Conservation (phyloP, 176 grass and related monocot species). For the Eleusine coracana region DNA sequence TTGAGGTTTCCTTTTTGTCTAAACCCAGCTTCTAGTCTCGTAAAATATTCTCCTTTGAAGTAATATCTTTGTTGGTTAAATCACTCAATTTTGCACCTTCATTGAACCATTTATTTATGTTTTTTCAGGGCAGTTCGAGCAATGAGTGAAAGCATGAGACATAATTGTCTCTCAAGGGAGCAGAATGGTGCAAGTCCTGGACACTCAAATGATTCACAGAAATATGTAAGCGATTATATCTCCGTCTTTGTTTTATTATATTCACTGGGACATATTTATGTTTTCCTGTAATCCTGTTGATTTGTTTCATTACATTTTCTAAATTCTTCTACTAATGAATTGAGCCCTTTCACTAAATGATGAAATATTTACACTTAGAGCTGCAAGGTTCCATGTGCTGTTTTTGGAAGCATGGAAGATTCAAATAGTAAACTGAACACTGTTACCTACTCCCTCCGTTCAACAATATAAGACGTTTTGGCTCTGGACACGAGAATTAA, state of each 20-base stretch:
- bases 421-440: background rate
- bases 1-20: conserved; percentile 3
- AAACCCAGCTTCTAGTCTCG: background rate
- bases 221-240: conserved; percentile 50
- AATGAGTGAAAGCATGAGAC: conserved; percentile 90
- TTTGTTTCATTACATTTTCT: background rate
- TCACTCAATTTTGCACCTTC: background rate
- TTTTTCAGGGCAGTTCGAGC: conserved; percentile 74
- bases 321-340: background rate
- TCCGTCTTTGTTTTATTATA: background rate
- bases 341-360: background rate
- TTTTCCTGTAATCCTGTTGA: background rate
- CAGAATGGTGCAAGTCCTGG: conserved; percentile 62
- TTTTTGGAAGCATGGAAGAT: background rate
- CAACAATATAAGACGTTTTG: too few species aligned
- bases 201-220: conserved; percentile 54
- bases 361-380: background rate
- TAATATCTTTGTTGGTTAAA: conserved; percentile 14
- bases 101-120: background rate
- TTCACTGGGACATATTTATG: background rate
- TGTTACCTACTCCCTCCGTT: background rate
- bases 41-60: background rate
- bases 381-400: background rate
- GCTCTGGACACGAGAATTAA: too few species aligned
- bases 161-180: conserved; percentile 60